Evolutionary conservation across 2,329 filamentous ascomycete genomes (phyloP), one percentile per base, ranked within the genome.

Genomic region (Triangularia verruculosa): DNA sequence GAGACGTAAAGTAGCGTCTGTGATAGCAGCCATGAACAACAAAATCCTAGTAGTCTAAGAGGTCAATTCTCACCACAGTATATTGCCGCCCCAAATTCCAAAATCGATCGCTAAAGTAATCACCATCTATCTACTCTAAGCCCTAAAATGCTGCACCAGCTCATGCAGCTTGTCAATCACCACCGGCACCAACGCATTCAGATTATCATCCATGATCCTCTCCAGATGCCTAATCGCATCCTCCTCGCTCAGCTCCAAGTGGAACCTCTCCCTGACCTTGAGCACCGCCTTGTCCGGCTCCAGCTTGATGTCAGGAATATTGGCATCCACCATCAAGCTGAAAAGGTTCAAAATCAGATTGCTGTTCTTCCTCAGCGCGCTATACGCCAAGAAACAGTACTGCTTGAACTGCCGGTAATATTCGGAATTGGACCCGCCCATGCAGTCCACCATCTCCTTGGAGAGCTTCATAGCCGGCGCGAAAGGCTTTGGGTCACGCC

Each of bases 401-500:
- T 96, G 91, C 74, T 95, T 95, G 78, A 99, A 99, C 60, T 90
- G 86, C 52, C 89, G 82, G 76, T 97, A 99, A 66, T 96, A 89
- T 22, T 91, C 86, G 3, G 90, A 92, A 32, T 85, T 83, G 7
- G 88, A 84, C 12, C 95, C 95, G 47, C 96, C 96, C 92, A 99
- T 97, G 67, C 93, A 95, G 72, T 99, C 95, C 3, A 98, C 92
- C 95, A 99, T 99, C 74, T 99, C 94, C 70, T 93, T 94, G 73
- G 90, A 94, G 8, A 99, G 86, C 76, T 99, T 99, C 89, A 99
- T 97, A 59, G 94, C 88, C 0, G 95, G 95, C 0, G 95, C 94
- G 73, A 99, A 98, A 0, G 95, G 95, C 74, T 99, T 99, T 0
- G 95, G 95, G 70, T 99, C 95, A 47, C 95, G 91, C 17, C 95